Percentiles rank a stretch among this genome's conserved stretches.
Conservation (phyloP, 345 rosid genomes). For the Sisymbrium irio region DNA sequence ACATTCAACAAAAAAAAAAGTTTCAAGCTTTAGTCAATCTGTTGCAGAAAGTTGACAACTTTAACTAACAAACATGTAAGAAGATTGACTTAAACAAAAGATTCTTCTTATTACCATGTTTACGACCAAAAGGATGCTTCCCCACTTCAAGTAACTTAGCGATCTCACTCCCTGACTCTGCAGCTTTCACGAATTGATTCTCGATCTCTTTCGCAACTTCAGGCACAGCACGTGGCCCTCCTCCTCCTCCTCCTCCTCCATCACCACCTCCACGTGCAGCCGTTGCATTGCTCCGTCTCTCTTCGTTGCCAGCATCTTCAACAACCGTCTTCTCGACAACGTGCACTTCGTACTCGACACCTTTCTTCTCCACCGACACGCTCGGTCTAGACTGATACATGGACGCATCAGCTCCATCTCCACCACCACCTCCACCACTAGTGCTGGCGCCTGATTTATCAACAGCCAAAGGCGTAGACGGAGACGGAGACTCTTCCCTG, state of each 20-base stretch:
- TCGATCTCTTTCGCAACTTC: slow-evolving; percentile 71
- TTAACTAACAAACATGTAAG: background rate
- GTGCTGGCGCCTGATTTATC: slow-evolving; percentile 31
- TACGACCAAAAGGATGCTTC: slow-evolving; percentile 69
- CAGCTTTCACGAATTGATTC: slow-evolving; percentile 71
- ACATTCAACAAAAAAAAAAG: background rate
- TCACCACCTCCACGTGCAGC: slow-evolving; percentile 21
- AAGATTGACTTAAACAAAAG: background rate
- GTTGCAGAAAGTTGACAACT: slow-evolving; percentile 13
- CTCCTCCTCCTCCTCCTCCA: slow-evolving; percentile 39
- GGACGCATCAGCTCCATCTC: slow-evolving; percentile 26
- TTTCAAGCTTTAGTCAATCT: background rate
- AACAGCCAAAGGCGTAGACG: slow-evolving; percentile 17
- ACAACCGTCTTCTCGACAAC: slow-evolving; percentile 88
- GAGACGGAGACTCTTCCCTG: slow-evolving; percentile 24
- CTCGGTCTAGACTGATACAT: slow-evolving; percentile 37
- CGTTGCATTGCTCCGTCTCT: slow-evolving; percentile 17
- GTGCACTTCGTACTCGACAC: slow-evolving; percentile 64
- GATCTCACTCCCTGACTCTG: slow-evolving; percentile 76
- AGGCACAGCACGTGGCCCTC: slow-evolving; percentile 42
- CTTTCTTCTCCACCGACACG: slow-evolving; percentile 44
- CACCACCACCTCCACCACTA: slow-evolving; percentile 19
- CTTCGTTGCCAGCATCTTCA: slow-evolving; percentile 47
- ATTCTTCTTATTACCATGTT: slow-evolving; percentile 65
- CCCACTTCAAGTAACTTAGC: slow-evolving; percentile 89